A percentile compares a stretch with the other conserved stretches of the same genome.
Conservation (phyloP, 2,329 filamentous ascomycete genomes). For the Fusarium ramigenum region DNA sequence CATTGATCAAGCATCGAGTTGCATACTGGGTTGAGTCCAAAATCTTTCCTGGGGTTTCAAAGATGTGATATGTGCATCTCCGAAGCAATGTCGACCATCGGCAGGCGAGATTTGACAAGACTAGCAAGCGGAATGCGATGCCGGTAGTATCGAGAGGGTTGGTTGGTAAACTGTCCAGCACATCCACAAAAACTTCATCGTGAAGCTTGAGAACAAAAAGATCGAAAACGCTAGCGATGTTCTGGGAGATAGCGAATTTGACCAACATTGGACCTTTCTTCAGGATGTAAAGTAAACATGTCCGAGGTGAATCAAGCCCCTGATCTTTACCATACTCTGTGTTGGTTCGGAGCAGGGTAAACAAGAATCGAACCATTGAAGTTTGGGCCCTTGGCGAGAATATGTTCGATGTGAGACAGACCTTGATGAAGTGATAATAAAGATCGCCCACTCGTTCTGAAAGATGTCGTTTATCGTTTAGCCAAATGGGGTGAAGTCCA, state of each 20-base stretch:
- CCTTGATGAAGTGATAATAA: slow-evolving; percentile 80
- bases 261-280: slow-evolving; percentile 72
- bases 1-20: slow-evolving; percentile 71
- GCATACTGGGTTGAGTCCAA: slow-evolving; percentile 74
- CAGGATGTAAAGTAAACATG: slow-evolving; percentile 79
- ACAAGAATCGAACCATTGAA: slow-evolving; percentile 73
- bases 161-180: slow-evolving; percentile 80
- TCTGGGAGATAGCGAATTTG: slow-evolving; percentile 78
- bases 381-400: slow-evolving; percentile 76
- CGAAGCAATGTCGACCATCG: slow-evolving; percentile 87
- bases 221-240: slow-evolving; percentile 78
- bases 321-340: slow-evolving; percentile 72
- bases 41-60: slow-evolving; percentile 85
- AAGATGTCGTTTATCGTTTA: slow-evolving; percentile 66
- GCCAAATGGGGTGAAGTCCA: slow-evolving; percentile 71
- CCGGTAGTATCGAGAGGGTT: slow-evolving; percentile 79
- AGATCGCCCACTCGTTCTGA: slow-evolving; percentile 76
- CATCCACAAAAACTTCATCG: slow-evolving; percentile 83
- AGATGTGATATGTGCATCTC: slow-evolving; percentile 90
- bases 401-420: slow-evolving; percentile 71
- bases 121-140: slow-evolving; percentile 82
- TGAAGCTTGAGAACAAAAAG: slow-evolving; percentile 85
- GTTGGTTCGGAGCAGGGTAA: slow-evolving; percentile 73
- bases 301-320: slow-evolving; percentile 68
- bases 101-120: slow-evolving; percentile 80